Evolutionary conservation across 2,329 filamentous ascomycete genomes (phyloP), one percentile per base, ranked within the genome.

Genomic region (Aurifilum marmelostoma): DNA sequence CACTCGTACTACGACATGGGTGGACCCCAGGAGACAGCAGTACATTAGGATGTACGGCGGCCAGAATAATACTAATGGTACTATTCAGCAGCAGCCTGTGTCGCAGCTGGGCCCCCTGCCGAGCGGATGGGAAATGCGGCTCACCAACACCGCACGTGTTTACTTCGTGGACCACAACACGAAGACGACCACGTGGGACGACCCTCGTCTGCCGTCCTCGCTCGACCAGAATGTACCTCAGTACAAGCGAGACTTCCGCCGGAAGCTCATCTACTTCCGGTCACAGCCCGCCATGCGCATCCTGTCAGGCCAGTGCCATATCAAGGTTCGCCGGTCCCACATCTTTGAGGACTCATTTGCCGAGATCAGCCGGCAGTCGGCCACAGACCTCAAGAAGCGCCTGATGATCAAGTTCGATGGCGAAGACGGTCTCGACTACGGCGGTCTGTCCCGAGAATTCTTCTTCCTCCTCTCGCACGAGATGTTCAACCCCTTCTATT

Each of bases 401-500:
- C 82, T 99, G 73, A 99, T 99, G 96, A 97, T 99, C 82, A 99
- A 99, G 83, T 99, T 99, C 75, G 96, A 99, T 74, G 96, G 96
- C 63, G 96, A 99, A 83, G 96, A 99, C 76, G 96, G 96, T 81
- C 84, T 99, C 71, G 96, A 99, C 81, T 99, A 99, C 77, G 96
- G 96, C 80, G 96, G 96, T 86, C 87, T 99, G 67, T 99, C 96
- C 47, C 88, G 94, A 87, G 96, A 99, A 82, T 99, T 99, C 85
- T 99, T 99, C 86, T 99, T 99, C 89, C 85, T 99, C 54, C 88
- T 99, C 67, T 98, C 95, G 21, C 96, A 99, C 82, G 96, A 99
- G 84, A 99, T 99, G 96, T 99, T 99, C 84, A 99, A 99, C 80
- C 96, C 96, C 41, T 99, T 99, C 83, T 99, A 99, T 84, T 99